phyloP scores from a whole-genome alignment of 768 basidiomycete genomes.

The Termitomyces heimii region DNA sequence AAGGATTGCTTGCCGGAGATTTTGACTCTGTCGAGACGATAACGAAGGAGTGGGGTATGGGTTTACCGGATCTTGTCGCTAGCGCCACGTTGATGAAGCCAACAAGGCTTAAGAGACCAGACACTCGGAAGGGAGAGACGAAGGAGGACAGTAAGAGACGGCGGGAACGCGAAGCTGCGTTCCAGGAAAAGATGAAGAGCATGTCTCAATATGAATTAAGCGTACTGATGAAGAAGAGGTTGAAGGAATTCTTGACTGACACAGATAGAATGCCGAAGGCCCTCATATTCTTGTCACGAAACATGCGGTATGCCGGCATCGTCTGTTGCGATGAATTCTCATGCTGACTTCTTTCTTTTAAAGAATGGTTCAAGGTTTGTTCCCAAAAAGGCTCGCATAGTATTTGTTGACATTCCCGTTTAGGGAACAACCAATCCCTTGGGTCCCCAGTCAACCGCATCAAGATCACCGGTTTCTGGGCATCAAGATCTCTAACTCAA shows the following conservation, averaged over 20 bases:
- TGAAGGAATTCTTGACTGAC: slow-evolving; percentile 63
- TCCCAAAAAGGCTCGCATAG: slow-evolving; percentile 7
- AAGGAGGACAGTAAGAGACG: slow-evolving; percentile 9
- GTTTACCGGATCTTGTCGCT: slow-evolving; percentile 65
- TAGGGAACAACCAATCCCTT: slow-evolving; percentile 76
- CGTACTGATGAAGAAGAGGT: slow-evolving; percentile 57
- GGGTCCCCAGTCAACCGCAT: slow-evolving; percentile 87
- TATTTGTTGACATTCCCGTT: slow-evolving; percentile 17
- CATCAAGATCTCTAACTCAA: slow-evolving; percentile 58
- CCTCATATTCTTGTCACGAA: slow-evolving; percentile 68
- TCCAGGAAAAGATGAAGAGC: slow-evolving; percentile 21
- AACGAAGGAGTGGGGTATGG: slow-evolving; percentile 62
- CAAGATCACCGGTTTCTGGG: slow-evolving; percentile 84
- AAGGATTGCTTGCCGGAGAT: slow-evolving; percentile 52
- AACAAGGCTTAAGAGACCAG: slow-evolving; percentile 32
- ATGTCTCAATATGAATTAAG: slow-evolving; percentile 67
- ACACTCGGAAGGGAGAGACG: slow-evolving; percentile 17
- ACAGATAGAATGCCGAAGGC: slow-evolving; percentile 78
- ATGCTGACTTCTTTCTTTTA: background rate
- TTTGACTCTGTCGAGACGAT: slow-evolving; percentile 45
- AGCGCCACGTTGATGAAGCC: slow-evolving; percentile 69
- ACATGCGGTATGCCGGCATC: slow-evolving; percentile 49
- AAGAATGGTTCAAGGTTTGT: slow-evolving; percentile 44
- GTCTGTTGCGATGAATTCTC: background rate
- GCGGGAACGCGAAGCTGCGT: slow-evolving; percentile 13